Conservation (phyloP, 345 rosid genomes). For the Excoecaria cochinchinensis region DNA sequence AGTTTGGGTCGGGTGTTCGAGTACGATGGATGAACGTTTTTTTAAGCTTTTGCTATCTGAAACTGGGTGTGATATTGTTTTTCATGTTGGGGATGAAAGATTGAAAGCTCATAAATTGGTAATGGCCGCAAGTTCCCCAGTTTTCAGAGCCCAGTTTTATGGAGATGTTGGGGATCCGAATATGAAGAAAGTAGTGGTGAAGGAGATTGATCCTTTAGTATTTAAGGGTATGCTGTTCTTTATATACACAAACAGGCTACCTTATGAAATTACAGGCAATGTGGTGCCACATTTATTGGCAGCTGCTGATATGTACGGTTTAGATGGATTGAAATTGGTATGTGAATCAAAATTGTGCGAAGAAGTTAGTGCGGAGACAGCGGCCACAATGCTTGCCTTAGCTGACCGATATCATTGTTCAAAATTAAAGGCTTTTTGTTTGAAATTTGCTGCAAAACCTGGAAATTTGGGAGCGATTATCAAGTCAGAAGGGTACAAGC, state of each 20-base stretch:
- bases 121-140: conserved; percentile 94
- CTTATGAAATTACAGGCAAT: conserved; percentile 74
- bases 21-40: conserved; percentile 62
- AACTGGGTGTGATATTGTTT: conserved; percentile 68
- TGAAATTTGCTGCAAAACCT: conserved; percentile 79
- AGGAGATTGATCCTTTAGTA: conserved; percentile 78
- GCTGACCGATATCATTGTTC: conserved; percentile 90
- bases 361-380: conserved; percentile 66
- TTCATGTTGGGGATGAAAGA: conserved; percentile 73
- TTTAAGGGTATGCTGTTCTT: conserved; percentile 92
- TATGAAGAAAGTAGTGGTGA: conserved; percentile 47
- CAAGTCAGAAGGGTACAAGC: conserved; percentile 8
- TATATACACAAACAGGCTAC: conserved; percentile 78
- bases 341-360: conserved; percentile 84
- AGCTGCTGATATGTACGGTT: conserved; percentile 76
- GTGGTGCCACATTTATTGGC: conserved; percentile 93
- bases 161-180: conserved; percentile 78
- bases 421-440: conserved; percentile 74
- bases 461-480: conserved; percentile 48
- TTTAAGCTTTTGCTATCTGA: conserved; percentile 70
- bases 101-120: conserved; percentile 83
- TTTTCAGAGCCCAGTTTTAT: conserved; percentile 87
- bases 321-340: conserved; percentile 72
- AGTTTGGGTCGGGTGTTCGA: conserved; percentile 58
- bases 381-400: conserved; percentile 86